phyloP scores from a whole-genome alignment of 148 eudicot species.

The Silene uniflora region DNA sequence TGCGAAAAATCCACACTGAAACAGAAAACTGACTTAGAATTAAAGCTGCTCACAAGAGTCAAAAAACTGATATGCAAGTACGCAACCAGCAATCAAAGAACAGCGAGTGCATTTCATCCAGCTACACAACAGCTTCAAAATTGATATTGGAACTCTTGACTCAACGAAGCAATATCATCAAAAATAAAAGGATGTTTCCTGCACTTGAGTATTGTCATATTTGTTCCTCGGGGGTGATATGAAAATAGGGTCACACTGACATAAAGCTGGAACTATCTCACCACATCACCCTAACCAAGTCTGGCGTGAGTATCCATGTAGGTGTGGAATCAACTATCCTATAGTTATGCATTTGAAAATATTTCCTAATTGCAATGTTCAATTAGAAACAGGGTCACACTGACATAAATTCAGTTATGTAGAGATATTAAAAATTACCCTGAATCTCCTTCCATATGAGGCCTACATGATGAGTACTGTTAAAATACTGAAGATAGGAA shows the following conservation, averaged over 20 bases:
- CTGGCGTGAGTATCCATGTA: background rate
- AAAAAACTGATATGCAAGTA: background rate
- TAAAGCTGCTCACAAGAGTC: background rate
- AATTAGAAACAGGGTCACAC: too few species aligned
- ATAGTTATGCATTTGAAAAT: too few species aligned
- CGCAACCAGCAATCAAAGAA: background rate
- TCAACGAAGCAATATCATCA: background rate
- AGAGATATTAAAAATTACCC: too few species aligned
- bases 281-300: background rate
- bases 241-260: background rate
- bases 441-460: too few species aligned
- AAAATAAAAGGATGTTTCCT: background rate
- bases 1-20: constrained; percentile 94
- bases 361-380: too few species aligned
- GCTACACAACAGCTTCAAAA: background rate
- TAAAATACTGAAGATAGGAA: too few species aligned
- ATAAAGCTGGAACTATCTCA: background rate
- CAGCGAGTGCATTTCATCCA: background rate
- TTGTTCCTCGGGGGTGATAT: background rate
- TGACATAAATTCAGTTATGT: too few species aligned
- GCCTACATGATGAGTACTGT: too few species aligned
- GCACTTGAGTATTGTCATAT: background rate
- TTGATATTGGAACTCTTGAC: background rate
- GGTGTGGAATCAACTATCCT: too few species aligned
- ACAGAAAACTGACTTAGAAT: constrained; percentile 10